Percentiles rank a stretch among this genome's conserved stretches.
These are phyloP conservation scores for Penicillium flavigenum DNA, from an alignment of 495 filamentous ascomycete species.

Conservation along the genomic window DNA sequence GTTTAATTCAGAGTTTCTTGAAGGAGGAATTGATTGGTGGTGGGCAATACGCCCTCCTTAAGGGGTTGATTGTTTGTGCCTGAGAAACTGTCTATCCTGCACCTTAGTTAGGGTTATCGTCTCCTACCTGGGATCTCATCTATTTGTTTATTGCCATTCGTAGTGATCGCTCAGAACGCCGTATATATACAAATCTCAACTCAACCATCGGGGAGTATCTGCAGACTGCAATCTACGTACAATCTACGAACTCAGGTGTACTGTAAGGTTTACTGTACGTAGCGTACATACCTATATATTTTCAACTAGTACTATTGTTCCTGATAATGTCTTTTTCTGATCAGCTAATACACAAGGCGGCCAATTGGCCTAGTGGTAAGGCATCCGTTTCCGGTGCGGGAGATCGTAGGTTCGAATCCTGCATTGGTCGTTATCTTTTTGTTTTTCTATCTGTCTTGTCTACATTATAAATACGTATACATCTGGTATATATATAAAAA, in stretches of 20 bases:
- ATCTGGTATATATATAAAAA: no score
- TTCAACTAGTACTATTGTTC: no score
- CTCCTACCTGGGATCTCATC: neutral
- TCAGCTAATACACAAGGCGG: neutral
- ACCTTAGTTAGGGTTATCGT: neutral
- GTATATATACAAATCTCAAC: neutral
- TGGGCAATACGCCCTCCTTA: neutral
- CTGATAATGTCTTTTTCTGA: neutral
- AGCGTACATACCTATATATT: no score
- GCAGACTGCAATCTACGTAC: no score
- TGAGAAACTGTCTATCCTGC: neutral
- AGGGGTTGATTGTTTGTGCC: neutral
- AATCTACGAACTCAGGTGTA: no score
- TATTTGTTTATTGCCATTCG: no score
- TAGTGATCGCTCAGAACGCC: no score
- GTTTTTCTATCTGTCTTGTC: no score
- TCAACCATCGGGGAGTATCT: no score
- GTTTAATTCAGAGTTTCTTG: neutral
- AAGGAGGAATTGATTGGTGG: neutral
- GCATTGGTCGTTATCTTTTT: conserved; percentile 31
- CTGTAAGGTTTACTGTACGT: no score
- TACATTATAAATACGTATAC: no score
- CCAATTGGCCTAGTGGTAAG: conserved; percentile 34
- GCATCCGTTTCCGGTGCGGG: conserved; percentile 36
- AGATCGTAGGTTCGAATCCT: conserved; percentile 39